phyloP scores from a whole-genome alignment of 1,284 basidiomycete species.

The Trichosporon ovoides region DNA sequence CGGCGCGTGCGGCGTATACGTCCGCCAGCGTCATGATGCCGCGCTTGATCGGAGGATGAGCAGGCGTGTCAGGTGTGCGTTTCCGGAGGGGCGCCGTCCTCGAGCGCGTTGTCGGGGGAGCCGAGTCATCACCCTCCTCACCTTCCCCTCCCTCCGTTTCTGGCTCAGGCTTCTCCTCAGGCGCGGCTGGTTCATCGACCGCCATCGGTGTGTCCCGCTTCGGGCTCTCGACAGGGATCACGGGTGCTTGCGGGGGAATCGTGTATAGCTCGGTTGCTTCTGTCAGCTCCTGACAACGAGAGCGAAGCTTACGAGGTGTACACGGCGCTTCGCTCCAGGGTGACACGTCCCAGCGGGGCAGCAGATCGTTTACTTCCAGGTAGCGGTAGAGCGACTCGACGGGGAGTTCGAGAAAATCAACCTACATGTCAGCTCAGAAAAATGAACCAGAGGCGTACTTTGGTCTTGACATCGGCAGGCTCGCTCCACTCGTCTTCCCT shows the following conservation, averaged over 20 bases:
- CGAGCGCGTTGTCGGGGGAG: constrained; percentile 40
- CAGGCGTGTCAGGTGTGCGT: constrained; percentile 11
- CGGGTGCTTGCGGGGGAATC: constrained; percentile 23
- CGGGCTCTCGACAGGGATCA: constrained; percentile 17
- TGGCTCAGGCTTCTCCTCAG: neutral
- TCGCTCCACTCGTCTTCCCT: constrained; percentile 38
- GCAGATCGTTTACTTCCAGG: constrained; percentile 39
- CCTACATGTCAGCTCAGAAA: constrained; percentile 21
- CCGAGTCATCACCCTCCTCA: constrained; percentile 11
- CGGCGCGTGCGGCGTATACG: constrained; percentile 36
- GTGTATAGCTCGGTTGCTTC: constrained; percentile 38
- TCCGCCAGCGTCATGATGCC: constrained; percentile 45
- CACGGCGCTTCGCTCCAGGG: constrained; percentile 46
- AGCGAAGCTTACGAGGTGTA: constrained; percentile 35
- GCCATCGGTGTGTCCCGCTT: neutral
- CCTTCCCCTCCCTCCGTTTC: constrained; percentile 12
- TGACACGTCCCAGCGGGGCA: constrained; percentile 41
- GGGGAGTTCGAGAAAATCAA: constrained; percentile 44
- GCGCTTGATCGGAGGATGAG: constrained; percentile 23
- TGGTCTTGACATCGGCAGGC: constrained; percentile 38
- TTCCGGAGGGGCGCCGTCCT: constrained; percentile 37
- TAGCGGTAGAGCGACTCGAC: constrained; percentile 42
- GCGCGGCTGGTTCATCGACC: neutral
- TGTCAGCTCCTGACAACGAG: neutral
- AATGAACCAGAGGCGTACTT: constrained; percentile 26